phyloP scores from a whole-genome alignment of 2,329 filamentous ascomycete species.

The Verticillium zaregamsianum region DNA sequence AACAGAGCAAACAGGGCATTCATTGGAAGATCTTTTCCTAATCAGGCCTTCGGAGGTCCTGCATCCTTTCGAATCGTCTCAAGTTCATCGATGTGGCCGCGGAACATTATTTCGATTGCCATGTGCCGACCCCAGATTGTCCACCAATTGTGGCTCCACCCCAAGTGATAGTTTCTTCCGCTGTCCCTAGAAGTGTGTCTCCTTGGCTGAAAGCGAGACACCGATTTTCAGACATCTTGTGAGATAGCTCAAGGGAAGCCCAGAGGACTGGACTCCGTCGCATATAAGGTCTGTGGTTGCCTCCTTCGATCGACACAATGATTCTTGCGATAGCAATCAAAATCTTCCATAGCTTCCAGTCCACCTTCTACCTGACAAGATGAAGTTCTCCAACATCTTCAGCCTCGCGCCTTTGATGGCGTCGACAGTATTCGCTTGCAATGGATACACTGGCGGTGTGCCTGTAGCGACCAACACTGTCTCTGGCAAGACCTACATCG shows the following conservation, averaged over 20 bases:
- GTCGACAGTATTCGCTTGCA: conserved; percentile 18
- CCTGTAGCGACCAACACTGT: conserved; percentile 20
- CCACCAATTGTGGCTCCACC: not conserved
- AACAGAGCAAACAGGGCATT: not conserved
- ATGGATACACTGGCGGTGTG: conserved; percentile 22
- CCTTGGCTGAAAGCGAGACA: too few species aligned
- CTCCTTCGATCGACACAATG: too few species aligned
- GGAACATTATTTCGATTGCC: not conserved
- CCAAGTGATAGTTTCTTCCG: too few species aligned
- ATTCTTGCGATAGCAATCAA: too few species aligned
- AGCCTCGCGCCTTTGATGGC: conserved; percentile 4
- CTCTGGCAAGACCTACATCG: conserved; percentile 25
- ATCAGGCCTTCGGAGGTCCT: not conserved
- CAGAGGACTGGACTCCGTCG: too few species aligned
- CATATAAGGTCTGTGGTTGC: too few species aligned
- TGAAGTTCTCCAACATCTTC: conserved; percentile 14
- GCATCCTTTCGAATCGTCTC: not conserved
- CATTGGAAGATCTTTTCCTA: not conserved
- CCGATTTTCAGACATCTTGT: too few species aligned
- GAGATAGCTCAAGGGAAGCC: too few species aligned
- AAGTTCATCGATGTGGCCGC: not conserved
- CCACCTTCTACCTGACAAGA: not conserved
- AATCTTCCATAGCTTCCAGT: too few species aligned
- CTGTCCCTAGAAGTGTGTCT: too few species aligned
- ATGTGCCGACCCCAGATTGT: not conserved